Evolutionary conservation across 768 basidiomycete species (phyloP), one percentile per base, ranked within the genome.

Genomic region (Trametes cinnabarina): DNA sequence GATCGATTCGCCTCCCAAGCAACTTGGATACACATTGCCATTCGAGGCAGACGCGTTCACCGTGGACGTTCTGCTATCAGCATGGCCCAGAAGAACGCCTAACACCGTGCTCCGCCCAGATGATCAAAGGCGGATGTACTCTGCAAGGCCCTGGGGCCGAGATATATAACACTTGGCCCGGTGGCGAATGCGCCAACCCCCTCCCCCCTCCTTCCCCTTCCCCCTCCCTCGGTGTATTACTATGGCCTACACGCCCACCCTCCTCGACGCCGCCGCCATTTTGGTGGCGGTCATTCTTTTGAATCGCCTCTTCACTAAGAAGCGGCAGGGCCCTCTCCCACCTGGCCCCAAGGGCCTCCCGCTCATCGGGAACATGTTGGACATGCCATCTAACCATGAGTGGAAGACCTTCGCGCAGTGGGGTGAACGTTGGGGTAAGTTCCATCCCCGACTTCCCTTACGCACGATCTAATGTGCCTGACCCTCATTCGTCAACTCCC

Each of bases 301-400:
- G 51, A 55, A 47, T 43, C 50, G 58, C 41, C 43, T 61, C 56
- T 52, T 63, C 47, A 15, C 30, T 11, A 51, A 48, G 60, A 56
- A 60, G 58, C 51, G 39, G 5, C 26, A 28, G 23, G 57, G 59
- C 9, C 60, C 63, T 39, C 61, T 69, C 17, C 69, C 69, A 8
- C 69, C 69, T 7, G 69, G 69, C 22, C 69, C 69, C 23, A 65
- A 63, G 54, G 63, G 65, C 14, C 61, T 58, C 14, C 65, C 65
- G 6, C 11, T 68, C 23, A 48, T 70, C 19, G 69, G 69, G 11
- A 68, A 68, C 57, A 35, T 65, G 19, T 47, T 65, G 30, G 65
- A 68, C 49, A 63, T 70, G 63, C 69, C 69, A 20, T 28, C 61
- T 14, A 48, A 53, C 30, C 59, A 67, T 19, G 60, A 64, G 34